Conservation (phyloP, 306 rosid genomes). For the Vigna angularis region DNA sequence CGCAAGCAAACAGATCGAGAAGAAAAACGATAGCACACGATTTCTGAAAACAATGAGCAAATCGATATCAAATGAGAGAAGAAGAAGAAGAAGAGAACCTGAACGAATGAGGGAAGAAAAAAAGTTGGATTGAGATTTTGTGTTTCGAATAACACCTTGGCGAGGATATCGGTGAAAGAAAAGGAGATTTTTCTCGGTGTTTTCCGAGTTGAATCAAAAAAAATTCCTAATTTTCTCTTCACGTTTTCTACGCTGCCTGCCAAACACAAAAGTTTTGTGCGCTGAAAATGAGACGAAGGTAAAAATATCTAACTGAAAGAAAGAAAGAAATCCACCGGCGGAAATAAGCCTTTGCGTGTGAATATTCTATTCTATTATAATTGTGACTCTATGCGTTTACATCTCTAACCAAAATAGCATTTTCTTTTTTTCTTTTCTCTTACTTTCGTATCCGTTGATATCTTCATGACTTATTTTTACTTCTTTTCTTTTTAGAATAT, state of each 20-base stretch:
- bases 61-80: background rate
- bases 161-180: constrained; percentile 49
- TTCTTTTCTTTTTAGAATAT: background rate
- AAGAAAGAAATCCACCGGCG: constrained; percentile 29
- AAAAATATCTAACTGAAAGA: constrained; percentile 45
- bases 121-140: constrained; percentile 34
- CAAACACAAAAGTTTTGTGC: constrained; percentile 34
- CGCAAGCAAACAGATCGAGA: constrained; percentile 33
- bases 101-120: constrained; percentile 33
- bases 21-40: background rate
- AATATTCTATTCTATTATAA: constrained; percentile 34
- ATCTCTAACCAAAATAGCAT: constrained; percentile 45
- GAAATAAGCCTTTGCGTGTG: constrained; percentile 45
- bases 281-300: constrained; percentile 16
- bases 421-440: constrained; percentile 10
- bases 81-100: constrained; percentile 25
- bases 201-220: constrained; percentile 49
- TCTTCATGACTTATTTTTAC: background rate
- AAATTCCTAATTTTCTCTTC: constrained; percentile 27
- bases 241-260: constrained; percentile 45
- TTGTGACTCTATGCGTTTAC: background rate
- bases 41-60: constrained; percentile 25
- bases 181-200: constrained; percentile 48
- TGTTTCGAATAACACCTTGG: constrained; percentile 26
- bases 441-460: constrained; percentile 21